Conservation (phyloP, 208 protist genomes). For the Naegleria fowleri region DNA sequence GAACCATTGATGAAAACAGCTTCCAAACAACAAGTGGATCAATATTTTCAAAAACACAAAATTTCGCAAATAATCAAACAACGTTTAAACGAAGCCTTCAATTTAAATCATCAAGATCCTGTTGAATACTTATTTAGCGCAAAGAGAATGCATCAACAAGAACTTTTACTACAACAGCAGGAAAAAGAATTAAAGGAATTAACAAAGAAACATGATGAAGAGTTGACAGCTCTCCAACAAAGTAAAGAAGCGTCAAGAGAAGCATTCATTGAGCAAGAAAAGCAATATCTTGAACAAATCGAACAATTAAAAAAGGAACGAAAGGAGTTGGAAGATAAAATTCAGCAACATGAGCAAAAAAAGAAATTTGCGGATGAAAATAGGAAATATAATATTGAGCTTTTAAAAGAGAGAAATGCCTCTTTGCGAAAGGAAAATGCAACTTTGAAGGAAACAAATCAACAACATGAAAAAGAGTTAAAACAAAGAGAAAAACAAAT, state of each 20-base stretch:
- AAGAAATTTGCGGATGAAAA: not conserved
- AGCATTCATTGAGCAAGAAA: not conserved
- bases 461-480: too few relatives aligned
- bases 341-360: not conserved
- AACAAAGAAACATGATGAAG: not conserved
- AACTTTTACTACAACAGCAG: not conserved
- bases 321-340: not conserved
- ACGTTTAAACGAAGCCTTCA: not conserved
- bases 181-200: not conserved
- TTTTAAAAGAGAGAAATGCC: not conserved
- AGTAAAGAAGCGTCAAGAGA: not conserved
- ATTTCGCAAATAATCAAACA: not conserved
- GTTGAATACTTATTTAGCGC: not conserved
- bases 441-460: not conserved
- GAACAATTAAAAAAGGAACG: not conserved
- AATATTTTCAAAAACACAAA: not conserved
- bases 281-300: not conserved
- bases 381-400: not conserved
- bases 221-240: not conserved
- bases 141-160: not conserved
- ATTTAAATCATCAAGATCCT: not conserved
- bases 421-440: not conserved
- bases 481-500: too few relatives aligned
- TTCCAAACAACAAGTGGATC: not conserved
- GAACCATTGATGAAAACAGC: not conserved